Evolutionary conservation across 345 rosid genomes (phyloP).

Genomic region (Ceriops decandra): DNA sequence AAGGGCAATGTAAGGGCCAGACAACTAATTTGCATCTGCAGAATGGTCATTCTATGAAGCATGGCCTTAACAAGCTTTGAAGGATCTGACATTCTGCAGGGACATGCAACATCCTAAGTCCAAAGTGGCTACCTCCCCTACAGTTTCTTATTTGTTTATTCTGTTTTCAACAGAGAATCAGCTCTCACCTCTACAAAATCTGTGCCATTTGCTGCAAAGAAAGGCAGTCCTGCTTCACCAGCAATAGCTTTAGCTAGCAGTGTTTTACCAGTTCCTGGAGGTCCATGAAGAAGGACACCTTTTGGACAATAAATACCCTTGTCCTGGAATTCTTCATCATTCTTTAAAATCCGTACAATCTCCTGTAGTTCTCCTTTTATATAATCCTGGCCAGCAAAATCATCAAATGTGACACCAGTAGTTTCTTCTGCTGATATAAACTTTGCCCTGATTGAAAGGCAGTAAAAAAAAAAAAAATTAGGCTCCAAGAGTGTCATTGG

Average conservation of each 20-base stretch:
- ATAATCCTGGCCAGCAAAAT: slow-evolving; percentile 98
- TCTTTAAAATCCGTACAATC: slow-evolving; percentile 81
- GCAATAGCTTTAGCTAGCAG: slow-evolving; percentile 97
- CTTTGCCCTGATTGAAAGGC: slow-evolving; percentile 56
- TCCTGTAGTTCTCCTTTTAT: slow-evolving; percentile 87
- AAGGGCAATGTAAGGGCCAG: too few species aligned
- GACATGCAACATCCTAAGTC: too few species aligned
- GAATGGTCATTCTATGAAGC: too few species aligned
- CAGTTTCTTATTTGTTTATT: background rate
- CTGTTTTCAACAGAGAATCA: slow-evolving; percentile 1
- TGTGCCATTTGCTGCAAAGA: slow-evolving; percentile 94
- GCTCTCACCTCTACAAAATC: slow-evolving; percentile 85
- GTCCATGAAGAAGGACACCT: slow-evolving; percentile 97
- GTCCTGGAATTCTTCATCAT: slow-evolving; percentile 85
- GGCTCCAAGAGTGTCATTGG: background rate
- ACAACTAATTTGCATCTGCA: too few species aligned
- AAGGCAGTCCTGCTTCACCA: slow-evolving; percentile 97
- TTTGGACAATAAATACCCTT: slow-evolving; percentile 95
- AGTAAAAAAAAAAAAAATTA: slow-evolving; percentile 16
- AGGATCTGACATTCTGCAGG: too few species aligned
- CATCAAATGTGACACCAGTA: slow-evolving; percentile 92
- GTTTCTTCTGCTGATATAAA: slow-evolving; percentile 94
- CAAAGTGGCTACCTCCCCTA: background rate
- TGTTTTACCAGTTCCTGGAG: slow-evolving; percentile 98
- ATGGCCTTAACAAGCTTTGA: too few species aligned